These are phyloP conservation scores for Alternaria angustiovoidea DNA, from an alignment of 2,329 filamentous ascomycete genomes.

Conservation along the genomic window DNA sequence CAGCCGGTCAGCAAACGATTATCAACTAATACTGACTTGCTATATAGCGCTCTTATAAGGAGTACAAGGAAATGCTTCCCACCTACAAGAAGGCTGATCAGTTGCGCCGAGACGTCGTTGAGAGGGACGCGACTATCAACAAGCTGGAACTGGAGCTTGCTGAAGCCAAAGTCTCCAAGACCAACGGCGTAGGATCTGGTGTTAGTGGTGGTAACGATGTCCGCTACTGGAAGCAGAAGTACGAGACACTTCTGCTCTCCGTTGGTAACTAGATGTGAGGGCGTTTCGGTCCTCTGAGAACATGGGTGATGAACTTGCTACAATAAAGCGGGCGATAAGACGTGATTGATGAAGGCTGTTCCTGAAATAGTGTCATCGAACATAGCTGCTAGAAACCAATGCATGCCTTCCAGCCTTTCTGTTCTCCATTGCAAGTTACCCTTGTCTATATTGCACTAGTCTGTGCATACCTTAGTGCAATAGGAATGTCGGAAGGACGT, in stretches of 20 bases:
- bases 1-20: not conserved
- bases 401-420: too few relatives aligned
- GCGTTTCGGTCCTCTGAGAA: not conserved
- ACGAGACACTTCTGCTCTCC: conserved; percentile 31
- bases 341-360: not conserved
- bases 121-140: conserved; percentile 27
- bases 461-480: too few relatives aligned
- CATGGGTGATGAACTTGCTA: not conserved
- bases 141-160: conserved; percentile 29
- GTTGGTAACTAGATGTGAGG: conserved; percentile 14
- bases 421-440: too few relatives aligned
- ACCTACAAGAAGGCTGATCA: conserved; percentile 31
- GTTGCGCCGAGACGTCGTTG: conserved; percentile 19
- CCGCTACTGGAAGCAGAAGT: conserved; percentile 38
- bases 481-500: too few relatives aligned
- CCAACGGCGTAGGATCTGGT: conserved; percentile 17
- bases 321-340: not conserved
- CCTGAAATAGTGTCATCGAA: not conserved
- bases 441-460: too few relatives aligned
- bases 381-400: not conserved
- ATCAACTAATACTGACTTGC: not conserved
- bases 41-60: conserved; percentile 29
- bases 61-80: conserved; percentile 37
- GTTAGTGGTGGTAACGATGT: conserved; percentile 10
- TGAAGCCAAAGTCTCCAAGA: conserved; percentile 17